Percentiles rank a stretch among this genome's conserved stretches.
These are phyloP conservation scores for Scheffersomyces stipitis DNA, from an alignment of 805 yeast genomes.

Conservation along the genomic window DNA sequence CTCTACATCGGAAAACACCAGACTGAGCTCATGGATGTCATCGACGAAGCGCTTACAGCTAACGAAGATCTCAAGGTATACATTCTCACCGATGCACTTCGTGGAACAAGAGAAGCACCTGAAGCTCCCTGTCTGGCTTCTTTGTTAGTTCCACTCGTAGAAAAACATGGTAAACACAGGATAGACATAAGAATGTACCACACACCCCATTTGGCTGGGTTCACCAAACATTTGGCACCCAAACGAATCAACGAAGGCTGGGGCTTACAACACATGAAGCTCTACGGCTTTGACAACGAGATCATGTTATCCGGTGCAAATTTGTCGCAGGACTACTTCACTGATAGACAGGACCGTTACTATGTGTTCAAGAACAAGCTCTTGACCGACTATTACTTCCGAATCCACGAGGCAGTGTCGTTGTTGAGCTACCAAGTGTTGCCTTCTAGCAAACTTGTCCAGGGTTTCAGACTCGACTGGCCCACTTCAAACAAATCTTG, in stretches of 20 bases:
- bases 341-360: constrained; percentile 93
- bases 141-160: constrained; percentile 63
- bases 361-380: constrained; percentile 60
- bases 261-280: constrained; percentile 96
- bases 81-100: constrained; percentile 78
- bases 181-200: constrained; percentile 84
- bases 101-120: constrained; percentile 95
- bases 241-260: constrained; percentile 84
- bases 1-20: constrained; percentile 85
- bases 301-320: constrained; percentile 90
- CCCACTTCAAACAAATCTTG: constrained; percentile 63
- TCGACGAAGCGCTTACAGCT: constrained; percentile 56
- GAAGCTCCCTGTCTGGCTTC: constrained; percentile 67
- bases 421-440: constrained; percentile 65
- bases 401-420: constrained; percentile 68
- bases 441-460: constrained; percentile 39
- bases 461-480: constrained; percentile 68
- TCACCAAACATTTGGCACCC: constrained; percentile 67
- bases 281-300: constrained; percentile 92
- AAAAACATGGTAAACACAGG: constrained; percentile 60
- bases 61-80: constrained; percentile 67
- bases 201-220: constrained; percentile 80
- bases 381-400: constrained; percentile 71
- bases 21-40: constrained; percentile 64
- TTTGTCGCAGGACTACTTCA: constrained; percentile 85